phyloP scores from a whole-genome alignment of 164 flowering plant genomes.

The Pachysandra terminalis region DNA sequence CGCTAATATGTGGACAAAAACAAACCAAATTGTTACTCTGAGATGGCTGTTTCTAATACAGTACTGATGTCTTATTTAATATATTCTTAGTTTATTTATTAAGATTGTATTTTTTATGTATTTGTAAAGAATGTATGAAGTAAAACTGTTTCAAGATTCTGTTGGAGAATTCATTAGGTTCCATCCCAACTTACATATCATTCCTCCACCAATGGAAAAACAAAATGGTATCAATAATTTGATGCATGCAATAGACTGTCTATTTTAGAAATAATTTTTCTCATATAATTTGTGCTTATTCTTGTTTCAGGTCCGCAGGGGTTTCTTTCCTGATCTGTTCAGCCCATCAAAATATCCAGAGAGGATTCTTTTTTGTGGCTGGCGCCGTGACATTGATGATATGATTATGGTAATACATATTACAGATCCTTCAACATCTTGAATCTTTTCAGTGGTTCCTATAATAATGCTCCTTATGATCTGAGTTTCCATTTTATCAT shows the following conservation, averaged over 20 bases:
- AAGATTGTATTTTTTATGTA: too few species aligned
- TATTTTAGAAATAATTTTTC: not conserved
- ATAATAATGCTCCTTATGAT: not conserved
- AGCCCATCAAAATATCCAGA: conserved; percentile 85
- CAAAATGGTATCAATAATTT: not conserved
- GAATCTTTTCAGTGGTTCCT: not conserved
- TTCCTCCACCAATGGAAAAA: too few species aligned
- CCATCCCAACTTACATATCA: too few species aligned
- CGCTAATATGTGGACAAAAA: too few species aligned
- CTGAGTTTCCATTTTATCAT: not conserved
- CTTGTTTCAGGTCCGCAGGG: conserved; percentile 49
- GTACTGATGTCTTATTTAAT: too few species aligned
- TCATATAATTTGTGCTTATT: conserved; percentile 6
- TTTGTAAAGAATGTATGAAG: too few species aligned
- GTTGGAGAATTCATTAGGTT: too few species aligned
- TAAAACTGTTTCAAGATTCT: too few species aligned
- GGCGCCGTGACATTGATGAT: conserved; percentile 97
- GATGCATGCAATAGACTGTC: not conserved
- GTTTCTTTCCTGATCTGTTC: conserved; percentile 35
- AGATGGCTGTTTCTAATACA: too few species aligned
- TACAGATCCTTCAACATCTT: conserved; percentile 3
- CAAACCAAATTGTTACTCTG: too few species aligned
- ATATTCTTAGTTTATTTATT: too few species aligned
- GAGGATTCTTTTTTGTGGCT: conserved; percentile 88
- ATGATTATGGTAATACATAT: conserved; percentile 72